Evolutionary conservation across 495 filamentous ascomycete species (phyloP).

Genomic region (Lasiosphaeris hirsuta): DNA sequence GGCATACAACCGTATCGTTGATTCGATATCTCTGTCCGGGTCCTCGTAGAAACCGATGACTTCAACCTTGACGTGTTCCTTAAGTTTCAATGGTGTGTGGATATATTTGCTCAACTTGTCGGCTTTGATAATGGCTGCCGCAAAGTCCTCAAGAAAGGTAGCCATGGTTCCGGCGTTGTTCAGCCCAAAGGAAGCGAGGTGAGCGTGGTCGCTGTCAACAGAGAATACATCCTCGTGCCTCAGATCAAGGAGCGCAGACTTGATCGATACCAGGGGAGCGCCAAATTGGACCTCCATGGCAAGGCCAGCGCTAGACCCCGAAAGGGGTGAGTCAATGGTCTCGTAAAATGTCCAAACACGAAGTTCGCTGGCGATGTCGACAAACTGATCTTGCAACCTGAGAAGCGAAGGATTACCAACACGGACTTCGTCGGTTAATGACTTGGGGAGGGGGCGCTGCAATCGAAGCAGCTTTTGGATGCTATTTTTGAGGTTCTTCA

Average conservation of each 20-base stretch:
- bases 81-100: slow-evolving; percentile 47
- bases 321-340: slow-evolving; percentile 57
- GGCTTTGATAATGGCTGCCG: slow-evolving; percentile 42
- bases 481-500: slow-evolving; percentile 51
- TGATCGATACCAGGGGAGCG: slow-evolving; percentile 60
- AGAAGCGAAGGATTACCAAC: slow-evolving; percentile 48
- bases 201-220: slow-evolving; percentile 55
- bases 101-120: slow-evolving; percentile 33
- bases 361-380: slow-evolving; percentile 57
- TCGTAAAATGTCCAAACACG: slow-evolving; percentile 68
- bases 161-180: slow-evolving; percentile 47
- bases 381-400: slow-evolving; percentile 54
- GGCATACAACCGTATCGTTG: slow-evolving; percentile 51
- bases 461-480: slow-evolving; percentile 54
- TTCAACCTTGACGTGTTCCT: slow-evolving; percentile 54
- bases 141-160: slow-evolving; percentile 50
- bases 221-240: slow-evolving; percentile 56
- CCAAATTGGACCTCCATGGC: slow-evolving; percentile 42
- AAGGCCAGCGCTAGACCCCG: slow-evolving; percentile 32
- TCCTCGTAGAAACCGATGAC: slow-evolving; percentile 62
- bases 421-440: slow-evolving; percentile 47
- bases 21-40: slow-evolving; percentile 39
- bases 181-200: slow-evolving; percentile 55
- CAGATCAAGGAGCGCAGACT: slow-evolving; percentile 54
- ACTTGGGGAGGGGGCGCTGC: slow-evolving; percentile 49